Percentiles rank a stretch among this genome's conserved stretches.
Evolutionary conservation across 2,329 filamentous ascomycete genomes (phyloP).

Genomic region (Nemania sp.): DNA sequence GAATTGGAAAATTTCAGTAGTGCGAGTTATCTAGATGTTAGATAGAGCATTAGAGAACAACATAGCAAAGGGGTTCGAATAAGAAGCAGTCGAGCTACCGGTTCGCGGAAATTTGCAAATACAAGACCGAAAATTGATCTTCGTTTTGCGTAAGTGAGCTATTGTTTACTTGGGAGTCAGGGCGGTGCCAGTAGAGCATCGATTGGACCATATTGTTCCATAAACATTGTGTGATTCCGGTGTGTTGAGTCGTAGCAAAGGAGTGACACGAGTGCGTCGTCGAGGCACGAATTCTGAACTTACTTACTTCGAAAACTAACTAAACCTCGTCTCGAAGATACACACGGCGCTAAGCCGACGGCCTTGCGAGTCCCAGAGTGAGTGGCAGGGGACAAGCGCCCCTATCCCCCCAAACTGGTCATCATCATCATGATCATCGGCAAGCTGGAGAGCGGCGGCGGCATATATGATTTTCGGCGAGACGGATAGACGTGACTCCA

Average conservation of each 20-base stretch:
- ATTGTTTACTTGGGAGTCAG: not conserved
- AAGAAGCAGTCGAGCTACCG: too few species aligned
- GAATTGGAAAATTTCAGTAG: too few species aligned
- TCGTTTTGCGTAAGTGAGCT: too few species aligned
- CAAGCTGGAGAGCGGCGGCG: conserved; percentile 22
- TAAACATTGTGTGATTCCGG: not conserved
- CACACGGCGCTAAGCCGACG: conserved; percentile 43
- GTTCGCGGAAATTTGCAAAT: too few species aligned
- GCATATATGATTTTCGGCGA: conserved; percentile 39
- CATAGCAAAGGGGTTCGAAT: too few species aligned
- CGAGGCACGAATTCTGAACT: not conserved
- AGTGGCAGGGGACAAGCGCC: conserved; percentile 47
- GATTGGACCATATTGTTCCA: too few species aligned
- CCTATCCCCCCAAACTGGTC: conserved; percentile 27
- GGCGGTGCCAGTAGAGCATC: not conserved
- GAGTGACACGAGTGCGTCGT: not conserved
- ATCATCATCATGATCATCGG: conserved; percentile 28
- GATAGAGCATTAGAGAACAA: too few species aligned
- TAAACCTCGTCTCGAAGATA: conserved; percentile 37
- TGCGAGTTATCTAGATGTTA: too few species aligned
- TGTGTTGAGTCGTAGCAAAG: not conserved
- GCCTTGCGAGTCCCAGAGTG: conserved; percentile 48
- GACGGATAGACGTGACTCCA: not conserved
- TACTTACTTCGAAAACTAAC: conserved; percentile 6
- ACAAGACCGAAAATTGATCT: too few species aligned